phyloP scores from a whole-genome alignment of 371 early-diverging fungal species.

The Mucor irregularis region DNA sequence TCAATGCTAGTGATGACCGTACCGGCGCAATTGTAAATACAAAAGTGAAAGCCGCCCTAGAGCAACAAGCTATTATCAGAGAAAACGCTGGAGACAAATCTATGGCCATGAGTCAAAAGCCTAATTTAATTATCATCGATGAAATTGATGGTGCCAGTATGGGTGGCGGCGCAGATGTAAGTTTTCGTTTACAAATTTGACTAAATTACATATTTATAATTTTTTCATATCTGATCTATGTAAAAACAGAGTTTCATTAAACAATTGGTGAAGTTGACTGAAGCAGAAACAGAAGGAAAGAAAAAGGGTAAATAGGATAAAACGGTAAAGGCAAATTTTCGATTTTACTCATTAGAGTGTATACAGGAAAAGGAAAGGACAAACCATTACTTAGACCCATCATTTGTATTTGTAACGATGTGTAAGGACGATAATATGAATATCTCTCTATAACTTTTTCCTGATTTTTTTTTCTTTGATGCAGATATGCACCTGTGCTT shows the following conservation, averaged over 20 bases:
- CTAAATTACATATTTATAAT: background rate
- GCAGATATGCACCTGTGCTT: conserved; percentile 84
- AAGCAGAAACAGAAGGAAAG: conserved; percentile 28
- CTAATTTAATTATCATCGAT: conserved; percentile 90
- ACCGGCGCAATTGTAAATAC: conserved; percentile 74
- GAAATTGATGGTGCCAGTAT: conserved; percentile 95
- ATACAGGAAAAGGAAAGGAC: conserved; percentile 25
- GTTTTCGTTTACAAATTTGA: background rate
- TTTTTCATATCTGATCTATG: background rate
- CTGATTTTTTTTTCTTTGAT: background rate
- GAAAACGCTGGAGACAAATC: conserved; percentile 3
- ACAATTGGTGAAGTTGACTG: conserved; percentile 55
- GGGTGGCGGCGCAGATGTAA: conserved; percentile 41
- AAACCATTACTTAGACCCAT: conserved; percentile 85
- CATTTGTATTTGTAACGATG: conserved; percentile 98
- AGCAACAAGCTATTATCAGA: conserved; percentile 70
- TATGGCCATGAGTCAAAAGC: conserved; percentile 54
- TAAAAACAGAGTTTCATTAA: conserved; percentile 74
- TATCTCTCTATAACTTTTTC: background rate
- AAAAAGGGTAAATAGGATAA: conserved; percentile 10
- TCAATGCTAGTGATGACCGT: conserved; percentile 99
- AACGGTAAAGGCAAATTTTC: background rate
- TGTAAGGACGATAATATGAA: conserved; percentile 44
- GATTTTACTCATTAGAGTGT: background rate
- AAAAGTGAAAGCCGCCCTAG: conserved; percentile 75